Base-by-base conservation (phyloP, 345 rosid genomes). In the Hibiscus tridactylites region DNA sequence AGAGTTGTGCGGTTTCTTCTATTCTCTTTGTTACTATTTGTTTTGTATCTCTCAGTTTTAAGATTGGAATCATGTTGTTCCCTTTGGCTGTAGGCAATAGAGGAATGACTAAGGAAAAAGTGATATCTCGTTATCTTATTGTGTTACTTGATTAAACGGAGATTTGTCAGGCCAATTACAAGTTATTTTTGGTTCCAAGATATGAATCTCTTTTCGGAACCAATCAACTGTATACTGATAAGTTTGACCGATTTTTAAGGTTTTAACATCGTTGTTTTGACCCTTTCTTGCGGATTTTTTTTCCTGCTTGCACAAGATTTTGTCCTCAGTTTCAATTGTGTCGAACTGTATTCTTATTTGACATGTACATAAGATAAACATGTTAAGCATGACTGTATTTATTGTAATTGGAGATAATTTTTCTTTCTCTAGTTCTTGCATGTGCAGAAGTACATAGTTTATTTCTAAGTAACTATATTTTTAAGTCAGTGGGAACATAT, bases 401-500 rank as follows among this genome's bases (percentile, higher is more conserved):
- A 66, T 8, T 28, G 71, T 19, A 28, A 19, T 49, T 49, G 21
- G 12, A 47, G 71, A 49, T 24, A 21, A 7, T 24, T 21, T 46
- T 29, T 24, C 68, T 65, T 65, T 21, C 54, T 65, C 37, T 44
- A 65, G 10, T 65, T 65, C 35, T 65, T 44, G 54, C 54, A 44
- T 65, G 53, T 21, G 21, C 7, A 16, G 57, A 46, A 47, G 21
- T 28, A 47, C 39, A 15, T 13, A 12, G 70, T 37, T 47, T 24
- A 66, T 15, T 66, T 47, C 21, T 47, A 13, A 21, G 13, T 26
- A 49, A 67, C 71, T 28, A 21, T 47, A 67, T 47, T 47, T 44
- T 16, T 5, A 4, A 49, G 16, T 15, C 39, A 47, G 15, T 67
- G 39, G 17, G 39, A 66, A 28, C 71, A 49, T 47, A 47, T 47